Base-by-base conservation (phyloP, 345 rosid species). In the Xanthoceras sorbifolium region DNA sequence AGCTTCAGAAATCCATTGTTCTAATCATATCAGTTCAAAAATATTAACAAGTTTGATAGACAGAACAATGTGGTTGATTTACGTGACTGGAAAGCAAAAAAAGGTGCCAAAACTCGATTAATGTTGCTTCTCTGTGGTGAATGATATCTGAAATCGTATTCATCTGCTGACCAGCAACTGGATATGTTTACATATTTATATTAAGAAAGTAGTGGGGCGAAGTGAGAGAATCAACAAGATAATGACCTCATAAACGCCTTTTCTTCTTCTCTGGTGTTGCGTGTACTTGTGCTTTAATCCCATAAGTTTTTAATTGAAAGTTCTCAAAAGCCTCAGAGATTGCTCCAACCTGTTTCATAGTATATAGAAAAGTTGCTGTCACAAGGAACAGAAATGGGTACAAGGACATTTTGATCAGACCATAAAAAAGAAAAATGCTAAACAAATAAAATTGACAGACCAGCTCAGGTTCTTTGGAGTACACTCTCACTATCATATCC, bases 401-500 rank as follows among this genome's bases (percentile, higher is more conserved):
- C 2, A 71, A 57, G 46, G 20, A 54, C n/a, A 68, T 70, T 14
- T 11, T 25, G 62, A 77, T 22, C 6, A 69, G 63, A 40, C 7
- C 23, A 54, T 0, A 38, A 7, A 60, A 22, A 28, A 57, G 6
- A 57, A 57, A 23, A n/a, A 23, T 57, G 28, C 10, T 22, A 9
- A 23, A 22, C 22, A 28, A 3, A 12, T 64, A 57, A 52, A 40
- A 50, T 61, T 54, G 60, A 82, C 94, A 23, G 1, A 94, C 99
- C 97, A 95, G 78, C 77, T 93, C 98, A 18, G 96, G 97, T 66
- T 88, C 92, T 72, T 90, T 95, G 48, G 97, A 83, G 75, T 95
- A 95, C 40, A 95, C 99, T 76, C 98, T 89, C 81, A 93, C 97
- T 25, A 95, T 92, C 98, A 85, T 93, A 81, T 95, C 98, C 83